Evolutionary conservation across 805 yeast genomes (phyloP).

Genomic region (Barnettozyma californica): DNA sequence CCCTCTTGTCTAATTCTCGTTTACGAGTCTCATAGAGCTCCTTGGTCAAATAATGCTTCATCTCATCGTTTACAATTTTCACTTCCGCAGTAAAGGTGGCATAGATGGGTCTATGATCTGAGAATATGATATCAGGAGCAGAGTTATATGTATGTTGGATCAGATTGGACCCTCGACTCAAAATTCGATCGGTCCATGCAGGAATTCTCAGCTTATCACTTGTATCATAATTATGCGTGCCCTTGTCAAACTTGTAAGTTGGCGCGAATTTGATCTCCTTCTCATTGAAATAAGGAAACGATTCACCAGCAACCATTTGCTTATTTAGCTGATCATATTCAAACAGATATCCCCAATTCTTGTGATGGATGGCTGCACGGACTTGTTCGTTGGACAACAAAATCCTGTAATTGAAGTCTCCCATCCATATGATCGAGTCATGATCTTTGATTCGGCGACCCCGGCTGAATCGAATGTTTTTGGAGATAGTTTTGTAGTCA

Average conservation of each 20-base stretch:
- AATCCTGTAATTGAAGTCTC: constrained; percentile 89
- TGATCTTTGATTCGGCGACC: constrained; percentile 62
- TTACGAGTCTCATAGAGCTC: constrained; percentile 49
- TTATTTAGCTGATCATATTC: constrained; percentile 73
- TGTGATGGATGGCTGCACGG: constrained; percentile 43
- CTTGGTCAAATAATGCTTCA: constrained; percentile 44
- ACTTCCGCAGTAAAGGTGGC: constrained; percentile 63
- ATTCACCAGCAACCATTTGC: constrained; percentile 70
- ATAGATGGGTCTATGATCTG: constrained; percentile 90
- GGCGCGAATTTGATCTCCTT: constrained; percentile 78
- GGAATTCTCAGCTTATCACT: constrained; percentile 92
- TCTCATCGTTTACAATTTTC: constrained; percentile 56
- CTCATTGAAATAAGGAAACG: constrained; percentile 80
- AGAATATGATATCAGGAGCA: constrained; percentile 52
- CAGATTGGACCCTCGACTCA: constrained; percentile 57
- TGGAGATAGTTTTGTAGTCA: constrained; percentile 75
- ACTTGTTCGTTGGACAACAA: constrained; percentile 67
- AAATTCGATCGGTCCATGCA: constrained; percentile 94
- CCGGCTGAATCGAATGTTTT: constrained; percentile 60
- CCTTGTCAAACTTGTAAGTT: constrained; percentile 90
- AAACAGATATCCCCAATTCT: constrained; percentile 47
- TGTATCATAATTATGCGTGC: constrained; percentile 76
- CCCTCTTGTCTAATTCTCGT: constrained; percentile 9
- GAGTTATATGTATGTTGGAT: constrained; percentile 57
- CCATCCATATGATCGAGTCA: constrained; percentile 84